A percentile compares a stretch with the other conserved stretches of the same genome.
These are phyloP conservation scores for Dimocarpus longan DNA, from an alignment of 345 rosid species.

Conservation along the genomic window DNA sequence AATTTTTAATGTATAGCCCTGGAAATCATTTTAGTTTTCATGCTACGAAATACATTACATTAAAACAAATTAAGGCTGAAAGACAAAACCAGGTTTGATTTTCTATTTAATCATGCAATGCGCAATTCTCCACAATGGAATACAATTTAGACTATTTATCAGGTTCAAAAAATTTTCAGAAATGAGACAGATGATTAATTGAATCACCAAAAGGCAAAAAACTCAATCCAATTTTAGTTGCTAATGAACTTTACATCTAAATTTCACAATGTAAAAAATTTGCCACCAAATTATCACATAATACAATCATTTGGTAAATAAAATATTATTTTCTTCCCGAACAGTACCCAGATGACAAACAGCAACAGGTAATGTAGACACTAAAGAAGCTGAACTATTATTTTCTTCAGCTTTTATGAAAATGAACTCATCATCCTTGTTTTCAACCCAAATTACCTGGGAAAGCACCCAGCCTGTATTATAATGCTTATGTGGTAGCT, in stretches of 20 bases:
- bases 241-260: background rate
- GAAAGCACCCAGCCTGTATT: conserved; percentile 97
- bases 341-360: background rate
- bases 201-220: background rate
- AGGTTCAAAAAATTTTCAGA: background rate
- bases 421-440: background rate
- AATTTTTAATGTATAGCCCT: background rate
- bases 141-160: background rate
- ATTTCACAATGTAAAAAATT: background rate
- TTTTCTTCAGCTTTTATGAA: background rate
- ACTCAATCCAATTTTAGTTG: background rate
- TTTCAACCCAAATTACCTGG: conserved; percentile 54
- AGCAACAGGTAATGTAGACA: background rate
- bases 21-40: background rate
- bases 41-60: background rate
- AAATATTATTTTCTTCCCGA: background rate
- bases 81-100: background rate
- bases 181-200: conserved; percentile 2
- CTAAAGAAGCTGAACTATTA: background rate
- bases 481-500: conserved; percentile 86
- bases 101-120: background rate
- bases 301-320: background rate
- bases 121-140: background rate
- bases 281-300: background rate
- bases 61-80: background rate